Evolutionary conservation across 257 asterid genomes (phyloP).

Genomic region (Linaria vulgaris): DNA sequence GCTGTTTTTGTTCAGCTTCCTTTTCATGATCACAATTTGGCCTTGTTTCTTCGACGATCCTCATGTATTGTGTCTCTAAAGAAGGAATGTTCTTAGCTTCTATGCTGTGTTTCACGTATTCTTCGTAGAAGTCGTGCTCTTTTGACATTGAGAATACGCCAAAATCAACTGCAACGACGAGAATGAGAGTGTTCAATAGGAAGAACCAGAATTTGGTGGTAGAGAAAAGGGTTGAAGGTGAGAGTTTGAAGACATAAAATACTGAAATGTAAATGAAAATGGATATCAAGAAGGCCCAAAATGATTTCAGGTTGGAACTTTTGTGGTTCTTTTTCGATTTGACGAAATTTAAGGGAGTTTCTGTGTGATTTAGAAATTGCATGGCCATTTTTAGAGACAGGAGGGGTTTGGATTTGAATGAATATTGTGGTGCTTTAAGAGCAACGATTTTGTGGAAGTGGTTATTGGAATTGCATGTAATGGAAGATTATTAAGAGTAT

Average conservation of each 20-base stretch:
- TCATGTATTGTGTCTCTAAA: slow-evolving; percentile 4
- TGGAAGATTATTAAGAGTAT: slow-evolving; percentile 26
- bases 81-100: slow-evolving; percentile 1
- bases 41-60: not conserved
- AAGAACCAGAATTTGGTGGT: slow-evolving; percentile 73
- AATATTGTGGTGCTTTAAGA: no score
- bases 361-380: slow-evolving; percentile 27
- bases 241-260: slow-evolving; percentile 54
- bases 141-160: slow-evolving; percentile 42
- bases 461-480: not conserved
- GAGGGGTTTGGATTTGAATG: no score
- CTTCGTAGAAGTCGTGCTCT: slow-evolving; percentile 25
- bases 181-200: slow-evolving; percentile 58
- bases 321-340: slow-evolving; percentile 34
- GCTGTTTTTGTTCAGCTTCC: slow-evolving; percentile 19
- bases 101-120: slow-evolving; percentile 26
- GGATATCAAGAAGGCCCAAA: slow-evolving; percentile 43
- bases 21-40: not conserved
- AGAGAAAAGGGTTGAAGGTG: slow-evolving; percentile 42
- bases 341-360: slow-evolving; percentile 26
- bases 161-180: slow-evolving; percentile 58
- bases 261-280: slow-evolving; percentile 40
- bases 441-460: slow-evolving; percentile 10
- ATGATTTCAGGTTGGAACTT: slow-evolving; percentile 36
- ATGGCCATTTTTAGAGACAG: slow-evolving; percentile 25